A percentile compares a stretch with the other conserved stretches of the same genome.
Evolutionary conservation across 2,329 filamentous ascomycete genomes (phyloP).

Genomic region (Trichoderma sp.): DNA sequence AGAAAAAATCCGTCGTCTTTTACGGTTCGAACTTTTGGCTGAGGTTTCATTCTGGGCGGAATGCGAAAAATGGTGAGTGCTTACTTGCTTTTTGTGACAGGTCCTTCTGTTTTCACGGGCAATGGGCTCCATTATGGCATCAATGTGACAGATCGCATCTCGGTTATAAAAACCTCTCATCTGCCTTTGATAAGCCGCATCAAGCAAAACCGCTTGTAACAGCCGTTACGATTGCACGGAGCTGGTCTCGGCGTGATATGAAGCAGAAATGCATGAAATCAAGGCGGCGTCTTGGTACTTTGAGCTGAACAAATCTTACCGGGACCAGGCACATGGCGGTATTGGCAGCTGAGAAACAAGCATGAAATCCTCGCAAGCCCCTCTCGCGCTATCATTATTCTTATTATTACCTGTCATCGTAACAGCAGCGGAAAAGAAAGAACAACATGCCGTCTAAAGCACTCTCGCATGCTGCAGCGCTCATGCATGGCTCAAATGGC

Average conservation of each 20-base stretch:
- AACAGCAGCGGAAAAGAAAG: neutral
- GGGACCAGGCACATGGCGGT: neutral
- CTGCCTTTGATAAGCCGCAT: neutral
- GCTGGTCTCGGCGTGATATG: neutral
- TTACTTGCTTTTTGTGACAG: constrained; percentile 5
- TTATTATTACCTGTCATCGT: neutral
- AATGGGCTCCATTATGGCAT: constrained; percentile 9
- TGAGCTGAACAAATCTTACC: neutral
- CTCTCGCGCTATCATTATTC: neutral
- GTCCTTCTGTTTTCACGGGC: neutral
- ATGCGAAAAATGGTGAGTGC: neutral
- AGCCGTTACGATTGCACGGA: neutral
- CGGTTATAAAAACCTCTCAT: neutral
- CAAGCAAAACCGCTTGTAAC: neutral
- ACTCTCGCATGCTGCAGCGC: constrained; percentile 1
- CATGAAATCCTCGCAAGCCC: neutral
- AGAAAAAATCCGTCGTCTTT: neutral
- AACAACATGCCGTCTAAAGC: neutral
- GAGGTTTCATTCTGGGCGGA: neutral
- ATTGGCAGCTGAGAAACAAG: neutral
- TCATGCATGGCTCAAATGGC: constrained; percentile 16
- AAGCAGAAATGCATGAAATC: neutral
- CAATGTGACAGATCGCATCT: constrained; percentile 15
- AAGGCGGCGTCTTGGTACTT: neutral
- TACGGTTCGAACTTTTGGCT: neutral